These are phyloP conservation scores for Domatiomyces globalis DNA, from an alignment of 2,329 filamentous ascomycete genomes.

Conservation along the genomic window DNA sequence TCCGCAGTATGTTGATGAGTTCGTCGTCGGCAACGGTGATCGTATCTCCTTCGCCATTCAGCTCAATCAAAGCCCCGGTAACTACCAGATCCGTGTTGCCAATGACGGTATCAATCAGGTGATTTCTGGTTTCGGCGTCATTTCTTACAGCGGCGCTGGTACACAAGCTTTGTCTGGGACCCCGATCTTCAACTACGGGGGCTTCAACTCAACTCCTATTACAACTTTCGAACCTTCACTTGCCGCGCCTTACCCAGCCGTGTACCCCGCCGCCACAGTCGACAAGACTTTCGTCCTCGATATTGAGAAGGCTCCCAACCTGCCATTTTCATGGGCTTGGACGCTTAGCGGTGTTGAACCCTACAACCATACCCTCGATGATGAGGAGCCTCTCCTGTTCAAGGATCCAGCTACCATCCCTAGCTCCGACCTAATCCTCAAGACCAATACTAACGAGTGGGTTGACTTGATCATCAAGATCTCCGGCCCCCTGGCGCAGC, in stretches of 20 bases:
- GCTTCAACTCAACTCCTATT: slow-evolving; percentile 28
- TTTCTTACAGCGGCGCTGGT: slow-evolving; percentile 28
- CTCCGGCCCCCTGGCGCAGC: slow-evolving; percentile 33
- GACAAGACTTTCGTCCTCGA: slow-evolving; percentile 34
- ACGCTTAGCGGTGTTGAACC: slow-evolving; percentile 33
- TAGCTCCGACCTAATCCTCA: slow-evolving; percentile 35
- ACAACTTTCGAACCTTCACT: slow-evolving; percentile 31
- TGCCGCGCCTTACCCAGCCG: slow-evolving; percentile 36
- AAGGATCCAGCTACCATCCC: slow-evolving; percentile 24
- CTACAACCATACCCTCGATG: slow-evolving; percentile 28
- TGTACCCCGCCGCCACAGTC: slow-evolving; percentile 28
- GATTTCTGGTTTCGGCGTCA: slow-evolving; percentile 38
- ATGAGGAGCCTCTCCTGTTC: slow-evolving; percentile 35
- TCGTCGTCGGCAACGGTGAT: slow-evolving; percentile 25
- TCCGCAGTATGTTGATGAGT: slow-evolving; percentile 25
- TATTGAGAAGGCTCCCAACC: slow-evolving; percentile 17
- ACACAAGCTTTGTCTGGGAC: slow-evolving; percentile 18
- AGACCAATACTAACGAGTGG: slow-evolving; percentile 37
- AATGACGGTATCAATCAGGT: slow-evolving; percentile 39
- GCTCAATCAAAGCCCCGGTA: slow-evolving; percentile 24
- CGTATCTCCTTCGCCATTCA: slow-evolving; percentile 31
- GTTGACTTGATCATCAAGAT: slow-evolving; percentile 42
- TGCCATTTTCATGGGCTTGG: slow-evolving; percentile 37
- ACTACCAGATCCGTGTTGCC: slow-evolving; percentile 37
- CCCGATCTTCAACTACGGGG: slow-evolving; percentile 39